Conservation (phyloP, 2,329 filamentous ascomycete species). For the Trichoderma aggressivum region DNA sequence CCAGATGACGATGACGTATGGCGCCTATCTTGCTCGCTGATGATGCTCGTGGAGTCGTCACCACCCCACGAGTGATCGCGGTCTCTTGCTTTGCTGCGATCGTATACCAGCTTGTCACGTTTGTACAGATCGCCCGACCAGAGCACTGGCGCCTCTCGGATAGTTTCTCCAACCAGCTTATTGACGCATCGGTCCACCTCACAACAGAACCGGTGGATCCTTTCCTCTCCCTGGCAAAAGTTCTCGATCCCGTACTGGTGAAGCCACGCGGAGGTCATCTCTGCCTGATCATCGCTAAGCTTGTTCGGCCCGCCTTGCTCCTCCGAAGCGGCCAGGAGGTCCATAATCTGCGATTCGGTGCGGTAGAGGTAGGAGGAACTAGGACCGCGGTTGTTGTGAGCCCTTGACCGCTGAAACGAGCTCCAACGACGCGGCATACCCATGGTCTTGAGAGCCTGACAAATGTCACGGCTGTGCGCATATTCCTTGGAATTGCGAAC, state of each 20-base stretch:
- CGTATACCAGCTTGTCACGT: slow-evolving; percentile 66
- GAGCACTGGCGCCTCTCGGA: slow-evolving; percentile 79
- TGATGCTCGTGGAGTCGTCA: slow-evolving; percentile 52
- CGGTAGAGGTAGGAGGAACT: slow-evolving; percentile 68
- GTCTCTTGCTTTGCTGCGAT: slow-evolving; percentile 43
- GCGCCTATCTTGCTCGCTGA: slow-evolving; percentile 54
- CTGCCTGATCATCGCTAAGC: slow-evolving; percentile 90
- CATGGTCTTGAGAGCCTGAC: slow-evolving; percentile 88
- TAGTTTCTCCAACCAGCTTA: slow-evolving; percentile 78
- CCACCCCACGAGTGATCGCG: slow-evolving; percentile 44
- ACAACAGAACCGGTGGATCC: slow-evolving; percentile 89
- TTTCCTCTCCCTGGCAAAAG: slow-evolving; percentile 90
- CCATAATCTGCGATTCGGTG: slow-evolving; percentile 80
- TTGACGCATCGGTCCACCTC: slow-evolving; percentile 85
- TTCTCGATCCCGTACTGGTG: slow-evolving; percentile 80
- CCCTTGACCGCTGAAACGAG: slow-evolving; percentile 48
- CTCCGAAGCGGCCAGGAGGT: slow-evolving; percentile 76
- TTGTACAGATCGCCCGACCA: slow-evolving; percentile 91
- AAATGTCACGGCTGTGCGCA: slow-evolving; percentile 80
- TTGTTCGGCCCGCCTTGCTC: slow-evolving; percentile 92
- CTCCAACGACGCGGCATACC: slow-evolving; percentile 59
- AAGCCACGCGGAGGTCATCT: slow-evolving; percentile 80
- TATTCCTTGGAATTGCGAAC: slow-evolving; percentile 87
- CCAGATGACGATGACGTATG: slow-evolving; percentile 41
- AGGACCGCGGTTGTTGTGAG: slow-evolving; percentile 45